phyloP scores from a whole-genome alignment of 75 land plant species.

The Cryptomeria japonica region DNA sequence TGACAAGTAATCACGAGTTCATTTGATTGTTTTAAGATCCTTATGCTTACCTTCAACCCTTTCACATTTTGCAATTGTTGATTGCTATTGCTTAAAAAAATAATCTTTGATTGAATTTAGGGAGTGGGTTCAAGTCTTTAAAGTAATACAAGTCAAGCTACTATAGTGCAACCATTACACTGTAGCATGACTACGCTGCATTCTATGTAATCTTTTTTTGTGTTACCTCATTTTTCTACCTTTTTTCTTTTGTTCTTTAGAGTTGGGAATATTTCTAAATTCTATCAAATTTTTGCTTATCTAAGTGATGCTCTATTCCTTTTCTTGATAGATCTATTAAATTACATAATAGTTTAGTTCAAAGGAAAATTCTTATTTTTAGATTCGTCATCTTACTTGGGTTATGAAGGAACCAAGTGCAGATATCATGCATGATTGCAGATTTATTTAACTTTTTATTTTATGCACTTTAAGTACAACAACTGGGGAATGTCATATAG shows the following conservation, averaged over 20 bases:
- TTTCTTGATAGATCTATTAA: not conserved
- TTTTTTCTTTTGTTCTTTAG: too few relatives aligned
- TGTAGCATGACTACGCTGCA: slow-evolving; percentile 68
- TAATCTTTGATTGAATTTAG: slow-evolving; percentile 20
- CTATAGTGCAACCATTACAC: slow-evolving; percentile 63
- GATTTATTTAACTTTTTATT: too few relatives aligned
- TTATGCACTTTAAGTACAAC: too few relatives aligned
- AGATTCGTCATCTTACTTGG: not conserved
- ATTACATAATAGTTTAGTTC: too few relatives aligned
- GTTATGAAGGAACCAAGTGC: too few relatives aligned
- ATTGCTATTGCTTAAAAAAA: not conserved
- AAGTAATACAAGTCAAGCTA: slow-evolving; percentile 48
- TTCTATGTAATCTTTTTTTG: slow-evolving; percentile 48
- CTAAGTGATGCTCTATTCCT: not conserved
- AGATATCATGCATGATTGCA: not conserved
- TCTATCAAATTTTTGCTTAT: not conserved
- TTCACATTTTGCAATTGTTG: not conserved
- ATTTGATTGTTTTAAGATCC: not conserved
- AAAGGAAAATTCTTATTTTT: too few relatives aligned
- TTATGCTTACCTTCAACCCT: not conserved
- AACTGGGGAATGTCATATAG: too few relatives aligned
- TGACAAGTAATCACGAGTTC: slow-evolving; percentile 52
- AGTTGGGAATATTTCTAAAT: too few relatives aligned
- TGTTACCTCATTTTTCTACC: not conserved
- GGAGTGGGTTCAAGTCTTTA: slow-evolving; percentile 74